Evolutionary conservation across 305 asterid genomes (phyloP), one percentile per base, ranked within the genome.

Genomic region (Fraxinus sp.): DNA sequence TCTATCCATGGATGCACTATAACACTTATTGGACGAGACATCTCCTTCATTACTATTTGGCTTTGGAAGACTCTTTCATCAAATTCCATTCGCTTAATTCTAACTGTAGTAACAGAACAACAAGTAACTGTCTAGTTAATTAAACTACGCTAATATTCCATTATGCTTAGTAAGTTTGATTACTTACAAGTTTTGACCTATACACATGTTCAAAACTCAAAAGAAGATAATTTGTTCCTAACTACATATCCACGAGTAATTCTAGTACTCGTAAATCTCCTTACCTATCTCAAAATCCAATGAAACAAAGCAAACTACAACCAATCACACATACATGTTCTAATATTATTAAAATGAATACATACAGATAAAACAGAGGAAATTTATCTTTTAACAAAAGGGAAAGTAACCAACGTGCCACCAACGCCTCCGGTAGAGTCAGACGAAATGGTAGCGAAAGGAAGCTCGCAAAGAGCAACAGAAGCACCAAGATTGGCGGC

Each of bases 401-500:
- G 18, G 78, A 62, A 43, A 10, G 79, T 49, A 83, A 79, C 81
- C 93, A 75, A 96, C 98, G 99, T 96, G 92, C 99, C 98, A 41
- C 98, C 99, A 57, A 93, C 90, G 83, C 99, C 99, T 35, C 98
- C 99, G 16, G 95, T 62, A 59, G 92, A 64, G 32, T 94, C 99
- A 9, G 98, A 94, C 11, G 99, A 96, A 79, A 96, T 90, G 57
- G 99, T 94, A 22, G 92, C 83, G 85, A 94, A 96, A 41, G 99
- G 97, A 79, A 96, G 92, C 88, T 96, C 99, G 87, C 98, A 95
- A 78, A 95, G 86, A 80, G 99, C 99, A 82, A 88, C 96, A 20
- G 93, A 89, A 83, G 99, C 98, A 62, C 99, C 98, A 55, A 89
- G 90, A 90, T 90, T 92, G 81, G 99, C 88, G 73, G 97, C 97